Base-by-base conservation (phyloP, 1,284 basidiomycete species). In the Wolfiporia cocos region DNA sequence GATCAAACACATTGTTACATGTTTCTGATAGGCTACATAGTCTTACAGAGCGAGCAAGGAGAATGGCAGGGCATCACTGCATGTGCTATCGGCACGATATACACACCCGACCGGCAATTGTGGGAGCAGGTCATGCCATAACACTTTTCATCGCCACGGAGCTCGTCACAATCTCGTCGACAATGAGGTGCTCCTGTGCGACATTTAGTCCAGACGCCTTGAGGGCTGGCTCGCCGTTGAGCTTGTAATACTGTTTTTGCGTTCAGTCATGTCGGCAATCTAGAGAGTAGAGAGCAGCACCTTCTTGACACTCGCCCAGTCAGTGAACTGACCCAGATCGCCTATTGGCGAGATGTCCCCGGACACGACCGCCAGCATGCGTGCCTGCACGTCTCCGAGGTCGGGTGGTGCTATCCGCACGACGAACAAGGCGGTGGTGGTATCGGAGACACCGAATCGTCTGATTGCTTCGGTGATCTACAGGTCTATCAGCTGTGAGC, bases 391-490 rank as follows among this genome's bases (percentile, higher is more conserved):
- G 26, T 68, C 58, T 2, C 55, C 44, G 3, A 58, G 42, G n/a
- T 64, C 62, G 2, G 67, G 63, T 9, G 70, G 64, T 5, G 68
- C 68, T 26, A 93, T 73, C 6, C 81, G 74, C 10, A 93, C 81
- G 5, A 94, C 78, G 14, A 92, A 56, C n/a, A 94, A 67, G 9
- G 79, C 67, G 0, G 67, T 72, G n/a, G 77, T 81, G 4, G 59
- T 63, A 30, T 86, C 78, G 0, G 82, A 82, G 3, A 95, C 71
- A 4, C 93, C 92, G 54, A 92, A 93, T 43, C 87, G 75, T 42
- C 80, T 74, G 48, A 96, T 78, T 0, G 86, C 86, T 54, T 96
- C 92, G 2, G 81, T 80, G 42, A 96, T 95, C 89, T 92, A n/a
- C 5, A 36, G 11, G 29, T 17, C 10, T 26, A 14, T 14, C n/a